Evolutionary conservation across 768 basidiomycete species (phyloP).

Genomic region (Tubosaeta sp.): DNA sequence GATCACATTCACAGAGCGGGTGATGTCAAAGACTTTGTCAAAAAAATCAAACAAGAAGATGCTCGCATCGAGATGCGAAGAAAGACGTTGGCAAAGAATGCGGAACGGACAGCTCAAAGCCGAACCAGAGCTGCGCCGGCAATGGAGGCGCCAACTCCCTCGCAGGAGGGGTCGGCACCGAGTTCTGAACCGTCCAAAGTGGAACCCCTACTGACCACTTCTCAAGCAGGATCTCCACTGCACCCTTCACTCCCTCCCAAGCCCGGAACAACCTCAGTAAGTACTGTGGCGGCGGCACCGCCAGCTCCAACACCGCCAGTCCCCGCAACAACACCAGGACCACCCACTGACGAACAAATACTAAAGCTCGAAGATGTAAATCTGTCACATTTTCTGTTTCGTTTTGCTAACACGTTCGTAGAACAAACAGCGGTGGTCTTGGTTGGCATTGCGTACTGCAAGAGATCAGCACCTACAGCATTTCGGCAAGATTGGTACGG

Average conservation of each 20-base stretch:
- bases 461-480: constrained; percentile 70
- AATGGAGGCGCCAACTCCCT: constrained; percentile 16
- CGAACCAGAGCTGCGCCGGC: constrained; percentile 40
- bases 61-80: constrained; percentile 51
- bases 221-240: constrained; percentile 39
- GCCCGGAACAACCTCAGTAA: constrained; percentile 44
- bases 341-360: constrained; percentile 47
- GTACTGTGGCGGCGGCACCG: constrained; percentile 9
- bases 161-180: constrained; percentile 15
- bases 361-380: constrained; percentile 58
- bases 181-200: constrained; percentile 17
- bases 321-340: constrained; percentile 14
- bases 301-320: constrained; percentile 9
- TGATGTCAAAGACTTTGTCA: constrained; percentile 70
- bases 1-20: constrained; percentile 47
- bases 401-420: constrained; percentile 28
- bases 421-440: constrained; percentile 76
- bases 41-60: constrained; percentile 66
- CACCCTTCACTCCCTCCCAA: constrained; percentile 74
- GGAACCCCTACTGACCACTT: constrained; percentile 8
- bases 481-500: constrained; percentile 79
- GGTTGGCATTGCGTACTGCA: constrained; percentile 75
- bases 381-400: background rate
- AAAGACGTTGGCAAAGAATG: constrained; percentile 35
- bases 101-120: constrained; percentile 35